A percentile compares a stretch with the other conserved stretches of the same genome.
These are phyloP conservation scores for Aspergillus bertholletiae DNA, from an alignment of 495 filamentous ascomycete genomes.

Conservation along the genomic window DNA sequence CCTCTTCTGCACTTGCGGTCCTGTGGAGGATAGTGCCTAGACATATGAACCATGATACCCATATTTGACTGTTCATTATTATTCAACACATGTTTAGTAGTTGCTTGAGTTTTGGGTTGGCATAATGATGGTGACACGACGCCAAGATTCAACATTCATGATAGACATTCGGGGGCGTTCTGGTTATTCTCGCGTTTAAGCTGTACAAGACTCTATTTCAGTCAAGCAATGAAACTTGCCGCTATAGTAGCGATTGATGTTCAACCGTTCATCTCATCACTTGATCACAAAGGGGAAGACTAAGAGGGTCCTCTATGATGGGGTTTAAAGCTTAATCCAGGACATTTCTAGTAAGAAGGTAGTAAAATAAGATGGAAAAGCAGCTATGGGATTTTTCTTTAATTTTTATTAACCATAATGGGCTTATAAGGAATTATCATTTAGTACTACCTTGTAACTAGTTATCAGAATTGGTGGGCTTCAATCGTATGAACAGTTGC, in stretches of 20 bases:
- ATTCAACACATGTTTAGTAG: constrained; percentile 14
- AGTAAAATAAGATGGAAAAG: too few relatives aligned
- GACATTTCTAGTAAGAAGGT: too few relatives aligned
- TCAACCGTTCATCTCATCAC: neutral
- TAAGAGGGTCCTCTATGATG: too few relatives aligned
- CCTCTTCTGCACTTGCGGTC: constrained; percentile 92
- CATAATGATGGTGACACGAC: constrained; percentile 4
- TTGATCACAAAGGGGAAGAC: too few relatives aligned
- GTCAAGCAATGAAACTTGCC: neutral
- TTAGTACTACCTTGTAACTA: too few relatives aligned
- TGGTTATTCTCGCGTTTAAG: neutral
- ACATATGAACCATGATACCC: constrained; percentile 46
- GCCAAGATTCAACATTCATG: constrained; percentile 24
- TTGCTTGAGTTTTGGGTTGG: constrained; percentile 5
- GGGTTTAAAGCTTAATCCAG: neutral
- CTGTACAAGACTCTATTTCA: neutral
- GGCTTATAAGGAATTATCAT: too few relatives aligned
- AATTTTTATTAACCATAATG: too few relatives aligned
- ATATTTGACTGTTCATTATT: constrained; percentile 20
- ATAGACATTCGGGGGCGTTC: constrained; percentile 14
- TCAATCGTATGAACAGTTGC: too few relatives aligned
- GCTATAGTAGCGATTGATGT: neutral
- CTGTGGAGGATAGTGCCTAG: constrained; percentile 56
- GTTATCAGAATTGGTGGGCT: too few relatives aligned
- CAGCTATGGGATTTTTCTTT: too few relatives aligned